Evolutionary conservation across 805 yeast genomes (phyloP), one percentile per base, ranked within the genome.

Genomic region (Yamadazyma tumulicola): DNA sequence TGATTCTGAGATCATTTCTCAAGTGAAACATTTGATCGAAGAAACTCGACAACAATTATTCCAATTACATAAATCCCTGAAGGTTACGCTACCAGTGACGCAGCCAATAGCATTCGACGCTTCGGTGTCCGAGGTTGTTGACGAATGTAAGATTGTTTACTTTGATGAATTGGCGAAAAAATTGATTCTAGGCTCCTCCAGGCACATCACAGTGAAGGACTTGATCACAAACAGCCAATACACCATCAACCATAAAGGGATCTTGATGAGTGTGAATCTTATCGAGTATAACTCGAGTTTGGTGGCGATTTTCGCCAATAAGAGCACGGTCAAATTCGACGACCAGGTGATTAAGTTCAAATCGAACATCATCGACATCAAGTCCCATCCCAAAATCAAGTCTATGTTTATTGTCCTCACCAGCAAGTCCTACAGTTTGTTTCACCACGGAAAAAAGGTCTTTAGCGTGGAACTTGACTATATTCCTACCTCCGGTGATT

Each of bases 61-160:
- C 43, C 52, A 46, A 28, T 28, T 60, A 13, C 74, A 67, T 41
- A 66, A 64, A 42, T 48, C 59, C 17, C 48, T 48, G 37, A 65
- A 64, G 38, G 43, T 54, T 18, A 25, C 44, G 3, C 43, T 52
- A 6, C 45, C 52, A 0, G 33, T 55, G 6, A 40, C 42, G 4
- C 43, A 48, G 11, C 46, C 43, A 4, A 31, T 45, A n/a, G 15
- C 19, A 6, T 38, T 48, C 11, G 9, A 31, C 10, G 13, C 18
- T 3, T 17, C 19, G 9, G 29, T 16, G 13, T 20, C 16, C 2
- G 30, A 32, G n/a, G 6, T 4, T 15, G 19, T 32, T 6, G 37
- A 39, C 13, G 29, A 35, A 12, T 22, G 21, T n/a, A 33, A 34
- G 14, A 18, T 23, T 11, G 29, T 24, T 22, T 32, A 39, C 19